Conservation (phyloP, 148 eudicot species). For the Cornus florida region DNA sequence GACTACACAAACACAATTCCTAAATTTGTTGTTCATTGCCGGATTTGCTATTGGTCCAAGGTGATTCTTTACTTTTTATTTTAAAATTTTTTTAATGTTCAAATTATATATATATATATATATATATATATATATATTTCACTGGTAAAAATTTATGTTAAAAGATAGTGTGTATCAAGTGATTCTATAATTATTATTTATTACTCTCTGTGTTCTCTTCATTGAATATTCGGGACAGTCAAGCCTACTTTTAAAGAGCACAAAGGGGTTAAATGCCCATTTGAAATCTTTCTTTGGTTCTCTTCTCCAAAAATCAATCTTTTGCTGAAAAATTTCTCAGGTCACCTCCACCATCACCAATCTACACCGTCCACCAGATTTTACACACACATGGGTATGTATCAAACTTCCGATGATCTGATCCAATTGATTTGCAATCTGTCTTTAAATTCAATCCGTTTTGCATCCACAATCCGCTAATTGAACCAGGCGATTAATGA, state of each 20-base stretch:
- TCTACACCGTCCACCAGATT: neutral
- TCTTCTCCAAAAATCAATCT: slow-evolving; percentile 4
- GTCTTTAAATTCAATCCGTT: neutral
- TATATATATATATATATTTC: too few relatives aligned
- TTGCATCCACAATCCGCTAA: neutral
- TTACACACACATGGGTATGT: slow-evolving; percentile 9
- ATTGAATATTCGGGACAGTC: neutral
- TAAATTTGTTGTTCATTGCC: too few relatives aligned
- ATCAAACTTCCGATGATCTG: neutral
- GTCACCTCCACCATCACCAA: neutral
- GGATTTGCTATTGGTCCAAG: too few relatives aligned
- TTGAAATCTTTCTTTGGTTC: neutral
- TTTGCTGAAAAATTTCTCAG: neutral
- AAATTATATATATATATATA: too few relatives aligned
- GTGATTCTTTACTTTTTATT: too few relatives aligned
- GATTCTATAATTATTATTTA: too few relatives aligned
- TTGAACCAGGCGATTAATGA: neutral
- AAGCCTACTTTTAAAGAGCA: slow-evolving; percentile 23
- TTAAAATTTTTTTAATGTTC: too few relatives aligned
- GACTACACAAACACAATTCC: too few relatives aligned
- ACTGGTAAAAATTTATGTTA: too few relatives aligned
- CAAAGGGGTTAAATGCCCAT: neutral
- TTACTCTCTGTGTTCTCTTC: too few relatives aligned
- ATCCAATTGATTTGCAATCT: neutral
- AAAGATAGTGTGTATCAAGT: too few relatives aligned